Evolutionary conservation across 2,329 filamentous ascomycete genomes (phyloP), one percentile per base, ranked within the genome.

Genomic region (Zymoseptoria crescenta): DNA sequence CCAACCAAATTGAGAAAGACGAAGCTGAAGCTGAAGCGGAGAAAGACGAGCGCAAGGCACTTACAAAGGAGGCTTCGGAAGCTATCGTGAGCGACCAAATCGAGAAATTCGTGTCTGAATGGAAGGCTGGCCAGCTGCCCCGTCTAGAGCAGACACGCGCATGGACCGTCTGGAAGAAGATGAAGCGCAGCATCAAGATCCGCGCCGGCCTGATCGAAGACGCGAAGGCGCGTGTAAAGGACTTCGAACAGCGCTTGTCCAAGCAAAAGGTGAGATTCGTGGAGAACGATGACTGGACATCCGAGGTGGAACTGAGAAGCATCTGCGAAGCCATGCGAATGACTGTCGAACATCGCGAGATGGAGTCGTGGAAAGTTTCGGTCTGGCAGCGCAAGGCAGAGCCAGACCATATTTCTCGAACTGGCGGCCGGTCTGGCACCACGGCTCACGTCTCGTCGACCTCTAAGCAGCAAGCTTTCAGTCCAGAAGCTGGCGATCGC

Each of bases 251-350:
- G 1, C 83, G 87, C 8, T 76, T 93, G 29, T 69, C 71, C n/a
- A 84, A 80, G 52, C 72, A 85, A 16, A 78, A 78, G 8, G 66
- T 76, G 1, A 79, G 83, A 20, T 82, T 91, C 35, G 63, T 77
- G 21, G 35, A 45, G 7, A 65, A 70, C 0, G 74, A 80, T 16
- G 69, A 77, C 29, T 90, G 86, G 82, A 70, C 73, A 9, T 81
- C 75, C 7, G 74, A 76, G 21, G 66, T 72, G 1, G 78, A 85
- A 13, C 69, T 94, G 13, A 74, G 77, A 27, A 74, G 73, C 5
- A 82, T 84, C 65, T 84, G 85, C 54, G 73, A 75, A 9, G 80
- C 75, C 41, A 75, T 96, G 57, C 85, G 93, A 60, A 75, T 78
- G 4, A 90, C 80, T 3, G 74, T 96, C 0, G 80, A 83, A 41